These are phyloP conservation scores for Fusarium sp. DNA, from an alignment of 2,329 filamentous ascomycete species.

Conservation along the genomic window DNA sequence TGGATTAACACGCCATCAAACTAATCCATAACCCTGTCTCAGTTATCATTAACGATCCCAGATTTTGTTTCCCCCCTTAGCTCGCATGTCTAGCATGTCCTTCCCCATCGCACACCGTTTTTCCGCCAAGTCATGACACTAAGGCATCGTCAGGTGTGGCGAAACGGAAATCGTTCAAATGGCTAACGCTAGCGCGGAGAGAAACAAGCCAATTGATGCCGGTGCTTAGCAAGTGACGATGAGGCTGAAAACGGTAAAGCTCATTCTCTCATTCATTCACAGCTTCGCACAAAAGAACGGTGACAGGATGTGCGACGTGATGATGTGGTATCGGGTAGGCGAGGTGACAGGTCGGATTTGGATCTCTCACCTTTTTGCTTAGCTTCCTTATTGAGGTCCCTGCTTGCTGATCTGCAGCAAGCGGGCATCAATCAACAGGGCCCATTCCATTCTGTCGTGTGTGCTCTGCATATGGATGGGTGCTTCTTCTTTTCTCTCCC, in stretches of 20 bases:
- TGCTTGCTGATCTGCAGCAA: background rate
- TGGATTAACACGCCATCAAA: background rate
- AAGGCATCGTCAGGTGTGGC: constrained; percentile 7
- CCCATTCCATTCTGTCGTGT: background rate
- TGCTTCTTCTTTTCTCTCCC: background rate
- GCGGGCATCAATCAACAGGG: background rate
- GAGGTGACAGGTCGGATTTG: constrained; percentile 7
- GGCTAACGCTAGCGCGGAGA: constrained; percentile 8
- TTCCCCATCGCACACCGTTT: constrained; percentile 20
- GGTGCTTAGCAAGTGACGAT: background rate
- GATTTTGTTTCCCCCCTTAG: background rate
- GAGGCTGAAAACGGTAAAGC: constrained; percentile 17
- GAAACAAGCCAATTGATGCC: constrained; percentile 6
- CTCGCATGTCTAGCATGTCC: background rate
- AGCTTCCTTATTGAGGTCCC: constrained; percentile 4
- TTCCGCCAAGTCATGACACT: constrained; percentile 1
- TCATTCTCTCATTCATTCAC: background rate
- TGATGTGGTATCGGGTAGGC: background rate
- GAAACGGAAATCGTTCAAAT: constrained; percentile 17
- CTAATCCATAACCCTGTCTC: background rate
- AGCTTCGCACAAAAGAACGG: constrained; percentile 1
- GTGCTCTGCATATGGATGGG: background rate
- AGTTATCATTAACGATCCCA: background rate
- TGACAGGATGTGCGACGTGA: background rate
- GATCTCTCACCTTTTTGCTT: constrained; percentile 10